These are phyloP conservation scores for Maudiozyma serrabonitensis DNA, from an alignment of 805 yeast species.

Conservation along the genomic window DNA sequence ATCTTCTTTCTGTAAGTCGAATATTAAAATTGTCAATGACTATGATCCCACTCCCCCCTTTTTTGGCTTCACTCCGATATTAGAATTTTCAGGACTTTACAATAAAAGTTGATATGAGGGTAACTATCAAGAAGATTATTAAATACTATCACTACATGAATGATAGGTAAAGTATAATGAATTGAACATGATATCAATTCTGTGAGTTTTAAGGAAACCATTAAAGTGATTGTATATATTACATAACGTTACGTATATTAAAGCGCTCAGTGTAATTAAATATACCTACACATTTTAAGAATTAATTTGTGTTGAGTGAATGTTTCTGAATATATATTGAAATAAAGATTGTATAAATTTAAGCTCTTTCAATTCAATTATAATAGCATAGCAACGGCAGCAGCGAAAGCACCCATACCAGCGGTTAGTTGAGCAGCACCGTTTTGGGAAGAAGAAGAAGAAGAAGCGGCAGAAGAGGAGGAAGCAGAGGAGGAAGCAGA, in stretches of 20 bases:
- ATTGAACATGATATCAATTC: too few species aligned
- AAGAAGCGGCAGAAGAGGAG: constrained; percentile 3
- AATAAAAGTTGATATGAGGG: too few species aligned
- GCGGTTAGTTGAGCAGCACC: constrained; percentile 8
- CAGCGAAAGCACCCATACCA: constrained; percentile 14
- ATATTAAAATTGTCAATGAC: too few species aligned
- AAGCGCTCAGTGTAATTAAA: background rate
- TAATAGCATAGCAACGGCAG: constrained; percentile 15
- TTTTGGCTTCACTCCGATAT: too few species aligned
- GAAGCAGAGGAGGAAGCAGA: background rate
- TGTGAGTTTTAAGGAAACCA: background rate
- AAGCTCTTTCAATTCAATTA: constrained; percentile 5
- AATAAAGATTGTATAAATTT: background rate
- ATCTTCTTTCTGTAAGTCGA: too few species aligned
- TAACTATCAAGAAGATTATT: too few species aligned
- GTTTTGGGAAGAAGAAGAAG: constrained; percentile 4
- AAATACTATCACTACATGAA: too few species aligned
- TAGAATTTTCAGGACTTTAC: too few species aligned
- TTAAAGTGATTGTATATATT: background rate
- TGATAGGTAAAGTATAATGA: too few species aligned
- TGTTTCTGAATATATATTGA: constrained; percentile 1
- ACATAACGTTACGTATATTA: background rate
- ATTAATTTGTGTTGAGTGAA: background rate
- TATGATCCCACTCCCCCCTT: too few species aligned
- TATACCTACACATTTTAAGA: background rate